Evolutionary conservation across 768 basidiomycete genomes (phyloP).

Genomic region (Leccinum ochraceum): DNA sequence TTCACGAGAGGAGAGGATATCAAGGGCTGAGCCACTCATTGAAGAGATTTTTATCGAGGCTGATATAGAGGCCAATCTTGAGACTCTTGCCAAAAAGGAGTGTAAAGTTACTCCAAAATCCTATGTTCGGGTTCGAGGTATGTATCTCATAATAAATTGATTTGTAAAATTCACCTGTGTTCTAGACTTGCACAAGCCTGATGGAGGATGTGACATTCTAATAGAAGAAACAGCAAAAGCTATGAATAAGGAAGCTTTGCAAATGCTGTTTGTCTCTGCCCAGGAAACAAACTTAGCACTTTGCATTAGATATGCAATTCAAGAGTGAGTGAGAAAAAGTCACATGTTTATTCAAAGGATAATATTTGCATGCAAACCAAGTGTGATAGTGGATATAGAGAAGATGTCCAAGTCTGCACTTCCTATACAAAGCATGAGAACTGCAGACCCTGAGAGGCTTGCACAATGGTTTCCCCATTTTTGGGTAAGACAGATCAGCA

Average conservation of each 20-base stretch:
- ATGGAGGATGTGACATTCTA: not conserved
- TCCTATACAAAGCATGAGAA: not conserved
- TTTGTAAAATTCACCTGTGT: too few relatives aligned
- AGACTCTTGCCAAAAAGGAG: too few relatives aligned
- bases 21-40: too few relatives aligned
- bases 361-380: not conserved
- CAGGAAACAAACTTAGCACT: conserved; percentile 7
- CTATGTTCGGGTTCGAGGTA: too few relatives aligned
- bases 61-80: too few relatives aligned
- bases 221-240: not conserved
- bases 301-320: conserved; percentile 10
- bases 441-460: not conserved
- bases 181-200: not conserved
- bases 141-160: too few relatives aligned
- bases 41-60: too few relatives aligned
- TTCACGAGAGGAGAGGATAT: too few relatives aligned
- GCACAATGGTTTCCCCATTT: not conserved
- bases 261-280: conserved; percentile 10
- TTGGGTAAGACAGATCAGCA: not conserved
- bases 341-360: not conserved
- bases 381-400: not conserved
- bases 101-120: not conserved
- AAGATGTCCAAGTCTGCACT: not conserved
- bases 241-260: not conserved
- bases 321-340: not conserved